Base-by-base conservation (phyloP, 495 filamentous ascomycete genomes). In the Cercophora samala region DNA sequence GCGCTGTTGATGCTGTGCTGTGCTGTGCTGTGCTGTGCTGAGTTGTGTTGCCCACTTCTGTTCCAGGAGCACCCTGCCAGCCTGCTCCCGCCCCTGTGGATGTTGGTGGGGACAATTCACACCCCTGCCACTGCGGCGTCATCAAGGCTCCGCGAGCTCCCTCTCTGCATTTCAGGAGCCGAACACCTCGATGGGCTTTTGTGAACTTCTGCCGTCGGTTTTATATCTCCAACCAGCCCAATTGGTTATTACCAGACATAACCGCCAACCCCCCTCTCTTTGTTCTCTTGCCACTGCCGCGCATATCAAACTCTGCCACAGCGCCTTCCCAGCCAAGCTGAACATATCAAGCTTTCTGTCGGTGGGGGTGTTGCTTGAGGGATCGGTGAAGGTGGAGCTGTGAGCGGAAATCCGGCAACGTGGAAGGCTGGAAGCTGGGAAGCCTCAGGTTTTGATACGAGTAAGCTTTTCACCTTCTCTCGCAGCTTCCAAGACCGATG, bases 51-150 rank as follows among this genome's bases (percentile, higher is more conserved):
- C n/a, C n/a, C n/a, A n/a, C 6, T 8, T 56, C 53, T 56, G 53
- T 56, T 56, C 53, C 53, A 56, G 53, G 53, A 56, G 53, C 22
- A 4, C 53, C 53, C 53, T 56, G 53, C n/a, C 53, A 15, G 53
- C 18, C 53, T 8, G 53, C 1, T 52, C 62, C 58, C 62, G 37
- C 59, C 26, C 37, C 63, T 53, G 67, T 46, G 53, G 15, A 9
- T 18, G 59, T 25, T 29, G 23, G 9, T 58, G 15, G 23, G 1
- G 19, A 21, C 21, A 8, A 3, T 46, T 25, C 11, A 19, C 5
- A 66, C 23, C 68, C 68, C 56, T 69, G 68, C 37, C 26, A 13
- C 3, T 64, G 64, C 68, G 54, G 68, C 68, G 68, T 69, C 68
- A 69, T 69, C 29, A 64, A 19, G 17, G 24, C 18, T 19, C 60